These are phyloP conservation scores for Apophysomyces variabilis DNA, from an alignment of 371 early-diverging fungal species.

Conservation along the genomic window DNA sequence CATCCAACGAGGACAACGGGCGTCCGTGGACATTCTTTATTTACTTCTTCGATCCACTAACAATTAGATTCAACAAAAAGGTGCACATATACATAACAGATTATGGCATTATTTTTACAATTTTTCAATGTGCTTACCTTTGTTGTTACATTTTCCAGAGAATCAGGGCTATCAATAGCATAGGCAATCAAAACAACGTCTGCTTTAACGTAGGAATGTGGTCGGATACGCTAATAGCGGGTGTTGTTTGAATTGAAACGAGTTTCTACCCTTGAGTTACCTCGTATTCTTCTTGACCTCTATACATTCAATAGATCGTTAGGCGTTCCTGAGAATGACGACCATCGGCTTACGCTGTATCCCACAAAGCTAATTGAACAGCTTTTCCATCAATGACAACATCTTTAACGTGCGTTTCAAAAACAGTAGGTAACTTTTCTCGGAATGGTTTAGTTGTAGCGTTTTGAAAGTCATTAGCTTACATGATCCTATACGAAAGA, in stretches of 20 bases:
- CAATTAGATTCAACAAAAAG: constrained; percentile 32
- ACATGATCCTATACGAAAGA: constrained; percentile 16
- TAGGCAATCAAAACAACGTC: constrained; percentile 58
- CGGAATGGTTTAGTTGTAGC: background rate
- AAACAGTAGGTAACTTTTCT: constrained; percentile 78
- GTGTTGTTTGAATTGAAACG: background rate
- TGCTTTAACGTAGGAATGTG: constrained; percentile 54
- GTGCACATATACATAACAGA: constrained; percentile 40
- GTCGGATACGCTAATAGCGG: constrained; percentile 48
- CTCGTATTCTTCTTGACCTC: constrained; percentile 59
- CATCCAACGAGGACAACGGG: constrained; percentile 50
- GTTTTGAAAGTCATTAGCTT: constrained; percentile 11
- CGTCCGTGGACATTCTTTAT: constrained; percentile 32
- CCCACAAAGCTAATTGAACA: constrained; percentile 91
- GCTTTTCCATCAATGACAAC: constrained; percentile 82
- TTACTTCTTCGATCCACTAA: constrained; percentile 54
- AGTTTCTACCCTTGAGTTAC: background rate
- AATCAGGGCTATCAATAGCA: constrained; percentile 60
- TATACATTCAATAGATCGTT: constrained; percentile 1
- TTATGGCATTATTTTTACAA: background rate
- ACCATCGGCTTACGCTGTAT: constrained; percentile 69
- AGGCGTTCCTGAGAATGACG: constrained; percentile 29
- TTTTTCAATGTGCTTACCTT: constrained; percentile 27
- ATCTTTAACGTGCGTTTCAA: constrained; percentile 88
- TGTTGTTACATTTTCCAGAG: constrained; percentile 58